A percentile compares a stretch with the other conserved stretches of the same genome.
These are phyloP conservation scores for Starmerella bombi DNA, from an alignment of 805 yeast genomes.

Conservation along the genomic window DNA sequence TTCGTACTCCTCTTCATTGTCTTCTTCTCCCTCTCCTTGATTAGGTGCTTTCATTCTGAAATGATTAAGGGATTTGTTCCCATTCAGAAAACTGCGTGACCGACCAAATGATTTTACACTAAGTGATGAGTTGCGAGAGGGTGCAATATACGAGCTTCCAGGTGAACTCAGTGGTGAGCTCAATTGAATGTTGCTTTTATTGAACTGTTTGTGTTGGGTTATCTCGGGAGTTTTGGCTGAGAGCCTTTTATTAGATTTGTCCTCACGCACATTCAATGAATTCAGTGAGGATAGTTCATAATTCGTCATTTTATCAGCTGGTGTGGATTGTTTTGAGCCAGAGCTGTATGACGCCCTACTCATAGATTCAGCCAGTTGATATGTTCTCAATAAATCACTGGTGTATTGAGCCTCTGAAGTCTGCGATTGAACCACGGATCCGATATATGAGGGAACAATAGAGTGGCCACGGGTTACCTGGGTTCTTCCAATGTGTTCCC, in stretches of 20 bases:
- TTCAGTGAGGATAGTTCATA: background rate
- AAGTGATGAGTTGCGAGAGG: background rate
- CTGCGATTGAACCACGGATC: slow-evolving; percentile 7
- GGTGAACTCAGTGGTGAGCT: slow-evolving; percentile 1
- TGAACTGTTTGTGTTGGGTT: background rate
- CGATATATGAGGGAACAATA: slow-evolving; percentile 6
- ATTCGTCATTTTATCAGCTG: background rate
- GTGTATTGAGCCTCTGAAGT: background rate
- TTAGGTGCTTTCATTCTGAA: background rate
- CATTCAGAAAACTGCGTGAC: background rate
- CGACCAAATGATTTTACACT: background rate
- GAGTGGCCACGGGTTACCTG: slow-evolving; percentile 5
- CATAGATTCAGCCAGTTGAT: background rate
- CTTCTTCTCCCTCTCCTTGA: background rate
- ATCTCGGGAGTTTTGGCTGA: too few relatives aligned
- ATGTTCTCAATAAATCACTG: background rate
- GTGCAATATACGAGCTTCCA: background rate
- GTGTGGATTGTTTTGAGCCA: background rate
- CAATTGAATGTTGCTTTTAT: background rate
- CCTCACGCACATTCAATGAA: too few relatives aligned
- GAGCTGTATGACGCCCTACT: background rate
- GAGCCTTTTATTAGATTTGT: too few relatives aligned
- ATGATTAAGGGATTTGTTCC: background rate
- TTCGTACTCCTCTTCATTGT: background rate
- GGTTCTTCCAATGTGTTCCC: slow-evolving; percentile 2